Base-by-base conservation (phyloP, 352 stramenopile genomes). In the Phytophthora pinifolia region DNA sequence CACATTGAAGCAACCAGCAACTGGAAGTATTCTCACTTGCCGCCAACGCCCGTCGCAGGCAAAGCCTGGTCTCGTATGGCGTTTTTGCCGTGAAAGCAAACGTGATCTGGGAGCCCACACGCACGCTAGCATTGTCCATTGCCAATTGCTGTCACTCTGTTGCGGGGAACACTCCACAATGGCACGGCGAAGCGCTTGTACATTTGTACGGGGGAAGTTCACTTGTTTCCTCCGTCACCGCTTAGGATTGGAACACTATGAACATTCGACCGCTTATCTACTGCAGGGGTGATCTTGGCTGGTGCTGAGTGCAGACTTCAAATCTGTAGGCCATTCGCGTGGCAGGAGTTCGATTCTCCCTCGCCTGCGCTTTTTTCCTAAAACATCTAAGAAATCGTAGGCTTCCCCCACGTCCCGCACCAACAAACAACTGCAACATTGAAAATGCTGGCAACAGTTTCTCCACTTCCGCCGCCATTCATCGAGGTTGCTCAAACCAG, bases 291-390 rank as follows among this genome's bases (percentile, higher is more conserved):
- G 83, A 94, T 65, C 86, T 88, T 88, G 79, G 83, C 82, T 94
- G 83, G 86, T 94, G 83, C 81, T 84, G 65, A 76, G 84, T 92
- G 82, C 83, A 92, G 84, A 92, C 84, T 94, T 94, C 86, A 94
- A 94, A 96, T 91, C 84, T 92, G 83, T 92, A 88, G 83, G 86
- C 79, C 80, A 85, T 85, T 93, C 73, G 66, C 62, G 71, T 88
- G 79, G 77, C 86, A 94, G 83, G 85, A 86, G 86, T 94, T 94
- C 83, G 81, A 96, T 94, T 91, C 84, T 86, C 86, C 83, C 84
- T 94, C 83, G 68, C 75, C 65, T 93, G 84, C 84, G 84, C 72
- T 46, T 84, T 86, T 84, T 76, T 66, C 29, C 39, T 62, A 56
- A 53, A 50, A 47, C 55, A 45, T 45, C 37, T 53, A 59, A 44